A percentile compares a stretch with the other conserved stretches of the same genome.
Evolutionary conservation across 1,284 basidiomycete genomes (phyloP).

Genomic region (Trichosporon inkin): DNA sequence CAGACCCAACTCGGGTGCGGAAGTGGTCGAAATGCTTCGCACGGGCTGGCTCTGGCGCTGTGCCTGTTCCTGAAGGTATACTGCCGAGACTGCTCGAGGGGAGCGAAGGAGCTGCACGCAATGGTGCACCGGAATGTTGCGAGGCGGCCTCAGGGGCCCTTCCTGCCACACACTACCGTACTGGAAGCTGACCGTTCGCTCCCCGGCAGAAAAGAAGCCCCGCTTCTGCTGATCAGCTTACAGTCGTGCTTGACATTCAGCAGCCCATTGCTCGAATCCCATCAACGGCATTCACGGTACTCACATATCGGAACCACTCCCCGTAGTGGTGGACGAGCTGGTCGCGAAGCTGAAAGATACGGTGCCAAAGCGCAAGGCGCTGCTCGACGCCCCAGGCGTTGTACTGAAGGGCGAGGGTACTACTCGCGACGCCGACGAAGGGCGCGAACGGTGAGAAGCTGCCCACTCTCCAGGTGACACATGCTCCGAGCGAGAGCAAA

Average conservation of each 20-base stretch:
- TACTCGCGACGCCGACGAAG: background rate
- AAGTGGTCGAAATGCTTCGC: background rate
- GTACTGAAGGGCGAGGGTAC: background rate
- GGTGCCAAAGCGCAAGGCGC: background rate
- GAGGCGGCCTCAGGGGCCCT: background rate
- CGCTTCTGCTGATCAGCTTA: background rate
- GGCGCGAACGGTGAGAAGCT: background rate
- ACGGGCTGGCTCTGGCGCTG: background rate
- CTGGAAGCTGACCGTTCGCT: background rate
- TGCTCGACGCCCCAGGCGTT: background rate
- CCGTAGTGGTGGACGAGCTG: background rate
- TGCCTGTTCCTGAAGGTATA: background rate
- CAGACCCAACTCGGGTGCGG: background rate
- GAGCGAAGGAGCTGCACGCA: background rate
- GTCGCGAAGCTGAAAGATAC: background rate
- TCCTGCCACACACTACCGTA: background rate
- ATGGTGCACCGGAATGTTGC: background rate
- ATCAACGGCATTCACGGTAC: background rate
- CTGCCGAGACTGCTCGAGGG: background rate
- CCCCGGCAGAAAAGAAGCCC: background rate
- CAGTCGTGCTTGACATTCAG: background rate
- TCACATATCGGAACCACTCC: slow-evolving; percentile 5
- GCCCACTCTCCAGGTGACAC: background rate
- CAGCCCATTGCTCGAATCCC: background rate
- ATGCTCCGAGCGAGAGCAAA: background rate